Evolutionary conservation across 805 yeast genomes (phyloP).

Genomic region (Priceomyces haplophilus): DNA sequence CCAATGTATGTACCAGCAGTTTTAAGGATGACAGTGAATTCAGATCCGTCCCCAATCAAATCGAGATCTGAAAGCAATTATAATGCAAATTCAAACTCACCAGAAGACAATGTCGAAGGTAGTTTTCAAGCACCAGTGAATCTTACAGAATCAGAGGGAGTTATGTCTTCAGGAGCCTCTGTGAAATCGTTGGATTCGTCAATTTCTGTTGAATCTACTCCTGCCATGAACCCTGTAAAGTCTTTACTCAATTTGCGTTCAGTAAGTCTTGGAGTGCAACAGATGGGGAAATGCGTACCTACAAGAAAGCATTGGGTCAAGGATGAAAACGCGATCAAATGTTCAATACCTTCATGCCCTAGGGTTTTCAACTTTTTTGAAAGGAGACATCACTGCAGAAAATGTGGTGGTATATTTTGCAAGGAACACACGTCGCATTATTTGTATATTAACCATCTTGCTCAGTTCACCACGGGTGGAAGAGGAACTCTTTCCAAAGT

Average conservation of each 20-base stretch:
- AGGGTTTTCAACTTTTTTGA: conserved; percentile 72
- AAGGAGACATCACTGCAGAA: conserved; percentile 79
- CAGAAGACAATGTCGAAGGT: conserved; percentile 1
- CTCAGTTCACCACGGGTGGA: conserved; percentile 66
- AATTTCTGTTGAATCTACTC: conserved; percentile 25
- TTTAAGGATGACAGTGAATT: conserved; percentile 43
- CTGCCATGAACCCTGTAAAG: conserved; percentile 10
- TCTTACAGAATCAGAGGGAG: conserved; percentile 1
- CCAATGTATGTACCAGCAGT: conserved; percentile 93
- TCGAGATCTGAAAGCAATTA: neutral
- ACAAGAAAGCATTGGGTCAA: conserved; percentile 71
- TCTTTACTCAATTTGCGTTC: conserved; percentile 6
- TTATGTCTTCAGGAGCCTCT: conserved; percentile 13
- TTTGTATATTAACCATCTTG: conserved; percentile 52
- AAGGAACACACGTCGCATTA: conserved; percentile 60
- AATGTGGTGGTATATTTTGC: conserved; percentile 81
- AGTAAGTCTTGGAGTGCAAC: conserved; percentile 23
- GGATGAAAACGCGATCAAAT: conserved; percentile 60
- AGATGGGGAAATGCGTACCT: conserved; percentile 40
- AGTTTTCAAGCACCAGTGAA: conserved; percentile 4
- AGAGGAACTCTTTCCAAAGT: conserved; percentile 66
- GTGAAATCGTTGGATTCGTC: conserved; percentile 32
- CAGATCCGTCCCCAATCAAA: neutral
- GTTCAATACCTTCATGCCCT: conserved; percentile 57
- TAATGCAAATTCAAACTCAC: neutral